Evolutionary conservation across 2,329 filamentous ascomycete genomes (phyloP).

Genomic region (Cordyceps fumosorosea): DNA sequence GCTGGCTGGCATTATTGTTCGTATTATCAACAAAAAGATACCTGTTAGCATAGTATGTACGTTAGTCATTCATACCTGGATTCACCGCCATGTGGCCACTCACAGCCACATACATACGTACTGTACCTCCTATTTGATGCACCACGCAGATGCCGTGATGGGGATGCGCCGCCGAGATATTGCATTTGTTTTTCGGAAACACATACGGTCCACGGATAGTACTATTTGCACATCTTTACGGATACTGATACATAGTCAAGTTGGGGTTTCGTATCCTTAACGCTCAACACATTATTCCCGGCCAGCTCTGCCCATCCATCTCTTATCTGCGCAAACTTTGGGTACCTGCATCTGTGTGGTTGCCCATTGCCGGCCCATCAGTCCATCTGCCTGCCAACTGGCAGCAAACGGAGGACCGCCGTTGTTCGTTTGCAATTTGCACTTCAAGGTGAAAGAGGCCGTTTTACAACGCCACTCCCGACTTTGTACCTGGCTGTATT

Average conservation of each 20-base stretch:
- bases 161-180: too few species aligned
- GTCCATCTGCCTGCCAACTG: neutral
- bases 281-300: too few species aligned
- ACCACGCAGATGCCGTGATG: neutral
- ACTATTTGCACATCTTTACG: too few species aligned
- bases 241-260: too few species aligned
- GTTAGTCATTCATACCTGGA: too few species aligned
- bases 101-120: neutral
- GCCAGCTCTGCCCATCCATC: neutral
- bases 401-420: neutral
- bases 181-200: too few species aligned
- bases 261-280: neutral
- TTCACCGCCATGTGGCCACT: neutral
- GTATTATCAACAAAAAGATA: too few species aligned
- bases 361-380: neutral
- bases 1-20: neutral
- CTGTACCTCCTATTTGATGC: neutral
- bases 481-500: neutral
- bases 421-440: neutral
- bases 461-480: neutral
- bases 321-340: neutral
- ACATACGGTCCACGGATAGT: too few species aligned
- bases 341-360: conserved; percentile 1
- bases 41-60: too few species aligned
- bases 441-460: neutral